Percentiles rank a stretch among this genome's conserved stretches.
Evolutionary conservation across 148 eudicot species (phyloP).

Genomic region (Chenopodium berlandieri): DNA sequence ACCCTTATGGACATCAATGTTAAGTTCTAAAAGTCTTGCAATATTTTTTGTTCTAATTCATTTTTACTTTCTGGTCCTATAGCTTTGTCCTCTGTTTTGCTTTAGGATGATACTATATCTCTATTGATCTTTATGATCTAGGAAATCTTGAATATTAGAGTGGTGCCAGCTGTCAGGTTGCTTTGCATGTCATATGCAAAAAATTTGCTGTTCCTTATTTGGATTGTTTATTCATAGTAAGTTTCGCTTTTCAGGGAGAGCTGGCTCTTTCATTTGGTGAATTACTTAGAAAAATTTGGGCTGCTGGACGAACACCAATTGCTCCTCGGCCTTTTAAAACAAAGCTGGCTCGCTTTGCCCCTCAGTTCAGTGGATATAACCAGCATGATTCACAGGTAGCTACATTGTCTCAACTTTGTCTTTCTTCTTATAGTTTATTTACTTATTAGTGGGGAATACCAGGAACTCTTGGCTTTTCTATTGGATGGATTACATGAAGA

Average conservation of each 20-base stretch:
- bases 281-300: constrained; percentile 88
- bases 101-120: neutral
- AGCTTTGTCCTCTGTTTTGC: neutral
- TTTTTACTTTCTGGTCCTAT: neutral
- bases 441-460: constrained; percentile 17
- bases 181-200: neutral
- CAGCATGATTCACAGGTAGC: constrained; percentile 97
- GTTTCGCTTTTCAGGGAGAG: constrained; percentile 66
- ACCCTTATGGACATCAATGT: too few relatives aligned
- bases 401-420: neutral
- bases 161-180: neutral
- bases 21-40: too few relatives aligned
- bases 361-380: constrained; percentile 88
- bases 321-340: constrained; percentile 85
- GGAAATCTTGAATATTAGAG: neutral
- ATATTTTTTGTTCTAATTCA: neutral
- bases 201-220: neutral
- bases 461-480: constrained; percentile 97
- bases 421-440: neutral
- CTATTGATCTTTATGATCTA: neutral
- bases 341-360: constrained; percentile 95
- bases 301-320: constrained; percentile 84
- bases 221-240: constrained; percentile 6
- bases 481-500: constrained; percentile 99
- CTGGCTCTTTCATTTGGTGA: constrained; percentile 96